Conservation (phyloP, 495 filamentous ascomycete species). For the Pseudoneurospora amorphoporcata region DNA sequence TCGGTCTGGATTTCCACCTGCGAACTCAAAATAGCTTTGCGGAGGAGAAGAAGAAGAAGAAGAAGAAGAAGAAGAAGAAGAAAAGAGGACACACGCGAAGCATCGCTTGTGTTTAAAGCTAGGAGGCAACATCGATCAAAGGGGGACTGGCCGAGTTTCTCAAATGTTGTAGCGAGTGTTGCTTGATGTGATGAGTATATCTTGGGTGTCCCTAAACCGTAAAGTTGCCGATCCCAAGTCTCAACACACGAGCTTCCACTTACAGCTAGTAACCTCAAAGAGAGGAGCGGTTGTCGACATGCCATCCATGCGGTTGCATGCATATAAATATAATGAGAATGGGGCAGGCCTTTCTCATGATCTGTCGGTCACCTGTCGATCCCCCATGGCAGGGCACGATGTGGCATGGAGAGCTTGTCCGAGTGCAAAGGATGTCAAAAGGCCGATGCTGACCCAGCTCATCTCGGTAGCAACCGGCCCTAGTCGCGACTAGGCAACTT, state of each 20-base stretch:
- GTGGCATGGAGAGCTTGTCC: neutral
- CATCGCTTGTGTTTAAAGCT: neutral
- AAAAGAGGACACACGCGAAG: neutral
- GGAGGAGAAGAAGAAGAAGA: neutral
- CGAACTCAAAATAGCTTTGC: neutral
- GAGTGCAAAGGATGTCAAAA: neutral
- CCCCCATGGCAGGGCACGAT: neutral
- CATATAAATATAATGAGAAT: neutral
- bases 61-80: neutral
- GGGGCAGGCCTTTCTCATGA: neutral
- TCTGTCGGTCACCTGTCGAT: neutral
- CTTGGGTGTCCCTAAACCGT: neutral
- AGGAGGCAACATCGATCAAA: neutral
- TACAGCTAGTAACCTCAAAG: neutral
- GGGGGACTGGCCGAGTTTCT: neutral
- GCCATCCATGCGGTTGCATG: neutral
- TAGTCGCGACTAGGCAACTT: neutral
- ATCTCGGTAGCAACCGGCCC: neutral
- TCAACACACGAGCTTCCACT: neutral
- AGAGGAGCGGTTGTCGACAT: neutral
- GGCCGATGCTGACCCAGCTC: neutral
- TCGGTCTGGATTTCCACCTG: neutral
- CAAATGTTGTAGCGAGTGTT: neutral
- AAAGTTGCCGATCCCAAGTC: neutral
- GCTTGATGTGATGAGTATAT: neutral